These are phyloP conservation scores for Pulveroboletus sp. DNA, from an alignment of 768 basidiomycete genomes.

Conservation along the genomic window DNA sequence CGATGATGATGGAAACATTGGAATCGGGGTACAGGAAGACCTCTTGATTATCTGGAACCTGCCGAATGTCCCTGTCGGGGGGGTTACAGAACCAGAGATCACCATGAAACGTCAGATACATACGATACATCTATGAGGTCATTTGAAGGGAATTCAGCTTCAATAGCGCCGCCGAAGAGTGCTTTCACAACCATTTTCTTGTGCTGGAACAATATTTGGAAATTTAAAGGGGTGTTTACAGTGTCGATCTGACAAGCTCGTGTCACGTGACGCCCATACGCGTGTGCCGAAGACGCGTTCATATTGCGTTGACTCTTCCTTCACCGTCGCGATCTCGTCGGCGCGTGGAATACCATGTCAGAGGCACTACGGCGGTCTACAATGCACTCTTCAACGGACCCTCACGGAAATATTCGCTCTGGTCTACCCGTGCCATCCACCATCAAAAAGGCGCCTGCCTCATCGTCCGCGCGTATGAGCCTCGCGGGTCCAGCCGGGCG, in stretches of 20 bases:
- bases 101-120: conserved; percentile 29
- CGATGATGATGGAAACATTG: conserved; percentile 73
- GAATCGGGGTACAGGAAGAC: conserved; percentile 76
- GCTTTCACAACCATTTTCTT: conserved; percentile 11
- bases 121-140: conserved; percentile 84
- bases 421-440: conserved; percentile 74
- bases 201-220: too few species aligned
- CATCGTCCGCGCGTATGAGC: conserved; percentile 57
- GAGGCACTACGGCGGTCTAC: conserved; percentile 55
- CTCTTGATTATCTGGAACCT: conserved; percentile 94
- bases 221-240: too few species aligned
- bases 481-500: conserved; percentile 73
- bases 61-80: conserved; percentile 55
- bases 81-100: neutral
- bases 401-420: conserved; percentile 51
- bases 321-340: neutral
- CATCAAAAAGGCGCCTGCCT: conserved; percentile 57
- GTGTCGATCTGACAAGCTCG: too few species aligned
- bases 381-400: conserved; percentile 51
- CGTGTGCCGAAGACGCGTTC: neutral
- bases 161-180: conserved; percentile 89
- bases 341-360: conserved; percentile 28
- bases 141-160: conserved; percentile 48
- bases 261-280: conserved; percentile 19
- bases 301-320: neutral